Evolutionary conservation across 2,329 filamentous ascomycete genomes (phyloP).

Genomic region (Paracoccidioides lutzii): DNA sequence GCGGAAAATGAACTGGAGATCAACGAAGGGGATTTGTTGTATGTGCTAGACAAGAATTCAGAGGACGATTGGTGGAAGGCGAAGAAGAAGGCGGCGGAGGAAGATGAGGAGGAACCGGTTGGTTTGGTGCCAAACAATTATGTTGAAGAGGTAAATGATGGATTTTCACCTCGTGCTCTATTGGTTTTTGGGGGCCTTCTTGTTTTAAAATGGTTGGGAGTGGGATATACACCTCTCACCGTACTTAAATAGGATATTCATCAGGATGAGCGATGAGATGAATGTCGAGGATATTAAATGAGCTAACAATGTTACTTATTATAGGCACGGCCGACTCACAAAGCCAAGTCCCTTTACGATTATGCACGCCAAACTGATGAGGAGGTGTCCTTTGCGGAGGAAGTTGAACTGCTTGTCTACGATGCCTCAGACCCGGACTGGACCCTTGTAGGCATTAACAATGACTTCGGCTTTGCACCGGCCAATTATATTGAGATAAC

Average conservation of each 20-base stretch:
- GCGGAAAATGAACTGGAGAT: slow-evolving; percentile 75
- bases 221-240: not conserved
- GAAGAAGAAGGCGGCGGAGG: slow-evolving; percentile 72
- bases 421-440: slow-evolving; percentile 89
- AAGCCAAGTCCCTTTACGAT: slow-evolving; percentile 91
- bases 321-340: slow-evolving; percentile 51
- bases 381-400: slow-evolving; percentile 89
- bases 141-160: slow-evolving; percentile 64
- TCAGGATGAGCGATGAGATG: not conserved
- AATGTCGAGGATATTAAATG: not conserved
- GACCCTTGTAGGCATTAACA: slow-evolving; percentile 76
- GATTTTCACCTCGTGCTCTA: slow-evolving; percentile 9
- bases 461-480: slow-evolving; percentile 86
- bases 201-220: not conserved
- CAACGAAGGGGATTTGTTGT: slow-evolving; percentile 74
- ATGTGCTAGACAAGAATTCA: slow-evolving; percentile 67
- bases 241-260: not conserved
- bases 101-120: slow-evolving; percentile 82
- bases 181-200: not conserved
- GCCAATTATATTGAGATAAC: slow-evolving; percentile 84
- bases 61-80: slow-evolving; percentile 91
- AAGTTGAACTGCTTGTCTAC: slow-evolving; percentile 69
- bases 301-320: not conserved
- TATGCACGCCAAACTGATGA: slow-evolving; percentile 96
- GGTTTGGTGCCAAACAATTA: slow-evolving; percentile 92